Base-by-base conservation (phyloP, 2,329 filamentous ascomycete genomes). In the Aspergillus sp. region DNA sequence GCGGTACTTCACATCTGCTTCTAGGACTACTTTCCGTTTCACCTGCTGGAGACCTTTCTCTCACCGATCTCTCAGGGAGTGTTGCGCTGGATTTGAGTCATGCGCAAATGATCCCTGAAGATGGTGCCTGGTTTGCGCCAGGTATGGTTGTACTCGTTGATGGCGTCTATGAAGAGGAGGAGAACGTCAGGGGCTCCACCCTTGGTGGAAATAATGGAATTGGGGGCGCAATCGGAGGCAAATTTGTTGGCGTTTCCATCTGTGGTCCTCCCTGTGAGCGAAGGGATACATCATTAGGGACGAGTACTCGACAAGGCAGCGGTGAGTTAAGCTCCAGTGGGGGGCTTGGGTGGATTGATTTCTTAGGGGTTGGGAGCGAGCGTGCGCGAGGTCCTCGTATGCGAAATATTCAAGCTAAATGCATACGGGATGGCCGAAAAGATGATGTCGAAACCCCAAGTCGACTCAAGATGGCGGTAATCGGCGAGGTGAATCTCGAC, bases 141-240 rank as follows among this genome's bases (percentile, higher is more conserved):
- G 94, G 94, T 3, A 97, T 97, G 89, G 86, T 98, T 42, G 86
- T 97, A 3, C 77, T 98, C 0, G 81, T 96, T 0, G 93, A 98
- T 59, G 93, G 93, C 5, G 82, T 91, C n/a, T 98, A 98, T 61
- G 89, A 95, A 63, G 93, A 97, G 64, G 89, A 95, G 57, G 88
- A 89, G 52, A 82, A 80, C 19, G 71, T 66, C 34, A 58, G 76
- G 1, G 82, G 83, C 10, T 83, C 82, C 19, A 82, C 80, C 0
- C 74, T 94, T 4, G 86, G 87, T 43, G 84, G 85, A 4, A 85
- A 81, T 53, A 85, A 81, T 42, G 91, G 91, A 38, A 82, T 96
- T 28, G 91, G 91, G 36, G 91, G 90, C 9, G 87, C 85, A 0
- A 88, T 97, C 47, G 89, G 89, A n/a, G 93, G 93, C 4, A 85